Base-by-base conservation (phyloP, 768 basidiomycete species). In the Pleurotus pulmonarius region DNA sequence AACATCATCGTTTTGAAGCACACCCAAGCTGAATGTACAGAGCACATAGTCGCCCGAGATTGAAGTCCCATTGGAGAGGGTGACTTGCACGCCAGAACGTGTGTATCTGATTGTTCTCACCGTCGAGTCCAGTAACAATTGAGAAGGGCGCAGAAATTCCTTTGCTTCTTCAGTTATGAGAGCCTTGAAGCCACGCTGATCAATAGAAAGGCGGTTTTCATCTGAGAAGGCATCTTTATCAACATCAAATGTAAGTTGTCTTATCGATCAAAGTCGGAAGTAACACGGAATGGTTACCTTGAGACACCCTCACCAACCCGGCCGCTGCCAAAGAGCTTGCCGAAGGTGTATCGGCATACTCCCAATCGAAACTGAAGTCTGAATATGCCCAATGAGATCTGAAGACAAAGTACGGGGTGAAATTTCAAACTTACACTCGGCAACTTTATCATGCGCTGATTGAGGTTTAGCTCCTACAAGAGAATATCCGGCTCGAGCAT, bases 11-110 rank as follows among this genome's bases (percentile, higher is more conserved):
- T 85, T 73, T 68, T 89, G 87, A 53, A 89, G 70, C 5, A 89
- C 87, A 0, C 87, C 87, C 1, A 86, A 64, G 58, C 86, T 87
- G 69, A 88, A 88, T 0, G 87, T 88, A 58, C 80, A 81, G 24
- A 89, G 63, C 3, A 79, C 84, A 63, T 85, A 83, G 49, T 86
- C 79, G 9, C 77, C 84, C 11, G 66, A 70, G 18, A 87, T 61
- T 1, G 39, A 68, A 26, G 67, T 59, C 1, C 82, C 83, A 55
- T 76, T 68, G 1, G 67, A 59, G 29, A 85, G 70, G 12, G 72
- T 71, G 37, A 89, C 78, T 0, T 65, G 69, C 12, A 84, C 83
- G 2, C 77, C 71, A n/a, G 70, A 57, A 16, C 61, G 60, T 4
- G 73, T 74, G 60, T 85, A 78, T 7, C 70, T 63, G 58, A 88